Base-by-base conservation (phyloP, 2,329 filamentous ascomycete genomes). In the Ophiostoma sp. region DNA sequence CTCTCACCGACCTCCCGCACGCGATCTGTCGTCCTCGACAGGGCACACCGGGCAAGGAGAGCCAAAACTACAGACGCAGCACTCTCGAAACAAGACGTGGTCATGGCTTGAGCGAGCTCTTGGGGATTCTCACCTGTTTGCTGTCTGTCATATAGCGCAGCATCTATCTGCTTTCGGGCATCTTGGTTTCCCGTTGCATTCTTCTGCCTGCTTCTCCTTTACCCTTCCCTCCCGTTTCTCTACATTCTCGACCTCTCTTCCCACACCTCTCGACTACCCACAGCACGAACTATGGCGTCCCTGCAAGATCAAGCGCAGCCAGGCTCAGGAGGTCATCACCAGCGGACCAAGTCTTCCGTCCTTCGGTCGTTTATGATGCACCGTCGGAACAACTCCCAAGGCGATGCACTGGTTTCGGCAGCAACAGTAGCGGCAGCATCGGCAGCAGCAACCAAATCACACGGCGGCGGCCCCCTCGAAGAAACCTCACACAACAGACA, bases 401-500 rank as follows among this genome's bases (percentile, higher is more conserved):
- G 78, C 36, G 73, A 76, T n/a, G 73, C 71, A 11, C 73, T 80
- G 41, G 74, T 76, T 27, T 67, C 78, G 36, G 70, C 75, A 67
- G 70, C 73, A 45, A 18, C 66, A 14, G 58, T 40, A 8, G 36
- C 47, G 8, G 41, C 45, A 45, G 70, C 73, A 52, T 18, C 66
- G 27, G 49, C 38, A 36, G 12, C 45, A n/a, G 36, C 45, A 18
- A 45, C 41, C 11, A 52, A 52, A n/a, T 36, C 40, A 16, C 27
- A 14, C 16, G 60, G 60, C n/a, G 49, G 49, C 9, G 66, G 63
- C 1, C 71, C 71, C 3, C 78, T 88, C 16, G 81, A 81, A 65
- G 86, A 88, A 75, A 80, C 87, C 60, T 83, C 84, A 69, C 81
- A 84, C 69, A 87, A 87, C 74, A 69, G 70, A n/a, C 81, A 42